These are phyloP conservation scores for Primulina eburnea DNA, from an alignment of 257 asterid genomes.

Conservation along the genomic window DNA sequence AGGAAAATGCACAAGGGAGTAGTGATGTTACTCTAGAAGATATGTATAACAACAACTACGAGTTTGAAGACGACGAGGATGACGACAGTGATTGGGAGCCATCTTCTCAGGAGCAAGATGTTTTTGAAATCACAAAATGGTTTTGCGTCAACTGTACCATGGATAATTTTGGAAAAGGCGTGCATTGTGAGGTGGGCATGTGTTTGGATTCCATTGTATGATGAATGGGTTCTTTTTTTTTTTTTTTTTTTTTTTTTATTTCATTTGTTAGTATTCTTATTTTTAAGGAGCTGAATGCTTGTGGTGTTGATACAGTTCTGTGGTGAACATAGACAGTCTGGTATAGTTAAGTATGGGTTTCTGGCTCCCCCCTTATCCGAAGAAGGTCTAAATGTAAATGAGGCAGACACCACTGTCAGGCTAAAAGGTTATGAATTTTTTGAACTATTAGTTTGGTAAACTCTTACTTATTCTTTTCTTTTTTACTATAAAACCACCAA, in stretches of 20 bases:
- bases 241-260: too few species aligned
- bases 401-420: conserved; percentile 34
- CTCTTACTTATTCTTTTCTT: not conserved
- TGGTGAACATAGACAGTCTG: conserved; percentile 87
- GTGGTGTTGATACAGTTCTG: conserved; percentile 51
- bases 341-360: conserved; percentile 73
- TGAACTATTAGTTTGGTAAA: conserved; percentile 11
- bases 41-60: conserved; percentile 56
- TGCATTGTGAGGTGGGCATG: conserved; percentile 62
- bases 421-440: conserved; percentile 47
- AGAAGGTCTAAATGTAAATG: conserved; percentile 34
- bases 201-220: not conserved
- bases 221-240: not conserved
- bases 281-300: conserved; percentile 15
- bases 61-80: conserved; percentile 64
- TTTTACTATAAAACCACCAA: not conserved
- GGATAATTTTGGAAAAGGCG: conserved; percentile 53
- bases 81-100: conserved; percentile 74
- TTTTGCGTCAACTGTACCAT: conserved; percentile 90
- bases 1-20: conserved; percentile 49
- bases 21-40: conserved; percentile 68
- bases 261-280: conserved; percentile 3
- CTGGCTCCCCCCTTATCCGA: conserved; percentile 56
- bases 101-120: conserved; percentile 26
- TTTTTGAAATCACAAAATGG: conserved; percentile 60